These are phyloP conservation scores for Globisporangium sylvaticum DNA, from an alignment of 352 stramenopile species.

Conservation along the genomic window DNA sequence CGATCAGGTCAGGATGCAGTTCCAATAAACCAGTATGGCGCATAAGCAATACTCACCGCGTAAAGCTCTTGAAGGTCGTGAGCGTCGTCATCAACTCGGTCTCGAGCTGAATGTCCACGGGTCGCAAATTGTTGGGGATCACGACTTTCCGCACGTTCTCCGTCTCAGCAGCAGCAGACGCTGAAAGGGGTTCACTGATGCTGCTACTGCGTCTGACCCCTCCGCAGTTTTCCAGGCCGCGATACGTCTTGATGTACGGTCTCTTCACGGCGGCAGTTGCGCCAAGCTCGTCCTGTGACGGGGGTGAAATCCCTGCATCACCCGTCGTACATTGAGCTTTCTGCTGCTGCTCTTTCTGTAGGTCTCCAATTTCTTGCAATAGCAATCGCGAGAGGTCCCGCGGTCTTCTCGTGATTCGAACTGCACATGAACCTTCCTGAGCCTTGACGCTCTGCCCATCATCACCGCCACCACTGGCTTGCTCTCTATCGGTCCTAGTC, in stretches of 20 bases:
- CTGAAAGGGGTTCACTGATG: not conserved
- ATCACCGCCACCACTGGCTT: not conserved
- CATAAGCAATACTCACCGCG: conserved; percentile 10
- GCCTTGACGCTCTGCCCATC: not conserved
- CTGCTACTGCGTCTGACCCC: conserved; percentile 7
- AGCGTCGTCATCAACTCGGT: conserved; percentile 29
- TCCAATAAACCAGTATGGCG: not conserved
- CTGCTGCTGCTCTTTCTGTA: not conserved
- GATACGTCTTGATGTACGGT: conserved; percentile 15
- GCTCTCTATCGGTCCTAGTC: not conserved
- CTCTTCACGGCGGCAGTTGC: not conserved
- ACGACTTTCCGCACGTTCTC: conserved; percentile 19
- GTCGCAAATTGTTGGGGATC: conserved; percentile 21
- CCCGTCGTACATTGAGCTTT: not conserved
- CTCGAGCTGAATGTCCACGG: conserved; percentile 31
- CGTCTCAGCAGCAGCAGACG: not conserved
- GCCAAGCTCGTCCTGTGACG: not conserved
- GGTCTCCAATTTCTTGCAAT: conserved; percentile 1
- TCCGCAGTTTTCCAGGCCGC: conserved; percentile 18
- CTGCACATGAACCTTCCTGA: not conserved
- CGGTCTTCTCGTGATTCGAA: not conserved
- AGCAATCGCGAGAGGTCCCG: conserved; percentile 11
- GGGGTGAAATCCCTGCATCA: not conserved
- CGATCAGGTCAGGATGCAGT: not conserved
- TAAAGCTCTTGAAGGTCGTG: conserved; percentile 33